These are phyloP conservation scores for Vitis hybrid DNA, from an alignment of 177 flowering plant genomes.

Conservation along the genomic window DNA sequence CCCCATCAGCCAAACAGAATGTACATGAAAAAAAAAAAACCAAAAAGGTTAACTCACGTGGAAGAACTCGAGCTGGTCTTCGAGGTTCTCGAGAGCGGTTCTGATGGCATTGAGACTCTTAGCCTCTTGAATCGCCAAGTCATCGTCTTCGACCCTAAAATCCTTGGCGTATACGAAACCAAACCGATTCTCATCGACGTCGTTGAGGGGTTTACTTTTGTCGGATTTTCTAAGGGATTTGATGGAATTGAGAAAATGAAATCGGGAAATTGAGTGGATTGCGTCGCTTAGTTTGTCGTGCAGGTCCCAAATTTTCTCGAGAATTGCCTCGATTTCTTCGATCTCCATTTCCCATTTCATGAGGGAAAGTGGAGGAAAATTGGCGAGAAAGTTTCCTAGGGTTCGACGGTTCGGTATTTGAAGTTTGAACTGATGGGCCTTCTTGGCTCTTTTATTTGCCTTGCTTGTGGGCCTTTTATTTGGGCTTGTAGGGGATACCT, in stretches of 20 bases:
- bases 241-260: constrained; percentile 72
- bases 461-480: no score
- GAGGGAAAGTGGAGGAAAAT: constrained; percentile 5
- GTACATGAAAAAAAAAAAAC: neutral
- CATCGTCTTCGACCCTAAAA: constrained; percentile 29
- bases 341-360: constrained; percentile 82
- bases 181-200: constrained; percentile 20
- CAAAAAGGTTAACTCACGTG: constrained; percentile 49
- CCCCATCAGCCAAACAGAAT: neutral
- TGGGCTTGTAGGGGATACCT: no score
- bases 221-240: constrained; percentile 30
- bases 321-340: constrained; percentile 80
- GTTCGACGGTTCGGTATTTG: constrained; percentile 1
- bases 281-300: constrained; percentile 99
- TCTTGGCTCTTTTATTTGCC: no score
- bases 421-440: no score
- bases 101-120: constrained; percentile 83
- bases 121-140: constrained; percentile 63
- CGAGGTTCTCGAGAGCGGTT: constrained; percentile 90
- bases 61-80: constrained; percentile 90
- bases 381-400: neutral
- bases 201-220: constrained; percentile 13
- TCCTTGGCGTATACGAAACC: constrained; percentile 80
- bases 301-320: constrained; percentile 92
- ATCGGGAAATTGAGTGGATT: constrained; percentile 71